Evolutionary conservation across 805 yeast genomes (phyloP).

Genomic region (Wickerhamia fluorescens): DNA sequence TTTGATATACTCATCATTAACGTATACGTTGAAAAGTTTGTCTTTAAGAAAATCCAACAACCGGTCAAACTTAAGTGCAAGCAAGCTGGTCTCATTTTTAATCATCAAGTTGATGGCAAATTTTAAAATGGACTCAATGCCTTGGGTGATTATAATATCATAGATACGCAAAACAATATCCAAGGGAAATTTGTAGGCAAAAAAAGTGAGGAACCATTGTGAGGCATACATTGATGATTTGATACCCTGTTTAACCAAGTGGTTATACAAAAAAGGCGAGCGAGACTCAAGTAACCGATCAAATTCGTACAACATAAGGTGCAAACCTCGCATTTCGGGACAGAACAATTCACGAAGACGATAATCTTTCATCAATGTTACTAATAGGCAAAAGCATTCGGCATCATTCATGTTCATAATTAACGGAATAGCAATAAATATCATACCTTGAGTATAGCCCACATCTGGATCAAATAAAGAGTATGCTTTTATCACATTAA

Average conservation of each 20-base stretch:
- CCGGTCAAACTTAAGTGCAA: slow-evolving; percentile 66
- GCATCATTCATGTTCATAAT: slow-evolving; percentile 73
- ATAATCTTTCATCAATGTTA: slow-evolving; percentile 77
- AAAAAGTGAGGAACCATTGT: slow-evolving; percentile 94
- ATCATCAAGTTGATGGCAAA: slow-evolving; percentile 78
- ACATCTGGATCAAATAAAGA: slow-evolving; percentile 84
- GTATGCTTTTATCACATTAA: slow-evolving; percentile 74
- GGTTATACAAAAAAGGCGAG: slow-evolving; percentile 66
- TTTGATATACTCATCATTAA: slow-evolving; percentile 32
- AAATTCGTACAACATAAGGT: slow-evolving; percentile 78
- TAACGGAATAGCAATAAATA: slow-evolving; percentile 81
- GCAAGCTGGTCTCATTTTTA: slow-evolving; percentile 53
- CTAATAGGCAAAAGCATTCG: slow-evolving; percentile 79
- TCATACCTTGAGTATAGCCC: slow-evolving; percentile 98
- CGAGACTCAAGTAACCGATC: slow-evolving; percentile 78
- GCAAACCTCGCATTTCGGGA: slow-evolving; percentile 93
- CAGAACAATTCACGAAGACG: slow-evolving; percentile 69
- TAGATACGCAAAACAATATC: slow-evolving; percentile 80
- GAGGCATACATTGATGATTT: slow-evolving; percentile 94
- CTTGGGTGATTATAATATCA: slow-evolving; percentile 87
- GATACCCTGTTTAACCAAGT: slow-evolving; percentile 79
- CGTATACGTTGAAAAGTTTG: slow-evolving; percentile 65
- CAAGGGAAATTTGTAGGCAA: slow-evolving; percentile 91
- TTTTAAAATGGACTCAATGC: slow-evolving; percentile 77
- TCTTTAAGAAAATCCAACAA: slow-evolving; percentile 74